A percentile compares a stretch with the other conserved stretches of the same genome.
Conservation (phyloP, 2,329 filamentous ascomycete species). For the Hymenoscyphus scutula region DNA sequence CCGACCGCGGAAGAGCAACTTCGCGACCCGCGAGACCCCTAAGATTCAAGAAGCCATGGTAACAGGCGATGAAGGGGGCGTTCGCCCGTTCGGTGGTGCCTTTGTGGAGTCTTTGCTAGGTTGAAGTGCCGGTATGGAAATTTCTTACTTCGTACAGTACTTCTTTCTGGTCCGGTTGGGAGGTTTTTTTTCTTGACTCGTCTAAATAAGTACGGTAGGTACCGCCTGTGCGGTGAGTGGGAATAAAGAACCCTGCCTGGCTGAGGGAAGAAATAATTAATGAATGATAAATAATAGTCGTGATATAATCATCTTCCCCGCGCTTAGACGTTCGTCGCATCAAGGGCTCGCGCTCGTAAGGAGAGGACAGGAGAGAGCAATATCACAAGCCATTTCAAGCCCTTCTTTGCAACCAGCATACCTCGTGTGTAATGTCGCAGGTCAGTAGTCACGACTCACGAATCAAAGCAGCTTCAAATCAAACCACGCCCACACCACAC, state of each 20-base stretch:
- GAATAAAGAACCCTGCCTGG: neutral
- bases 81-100: neutral
- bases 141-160: too few relatives aligned
- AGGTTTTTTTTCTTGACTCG: slow-evolving; percentile 2
- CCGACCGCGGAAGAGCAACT: slow-evolving; percentile 7
- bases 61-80: neutral
- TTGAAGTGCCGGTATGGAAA: neutral
- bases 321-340: slow-evolving; percentile 2
- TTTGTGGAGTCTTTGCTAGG: neutral
- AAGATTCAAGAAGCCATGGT: too few relatives aligned
- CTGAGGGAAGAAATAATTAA: neutral
- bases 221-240: neutral
- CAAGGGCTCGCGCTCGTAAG: neutral
- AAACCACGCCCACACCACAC: neutral
- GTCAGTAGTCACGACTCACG: too few relatives aligned
- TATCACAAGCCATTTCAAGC: neutral
- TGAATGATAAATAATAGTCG: neutral
- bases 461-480: neutral
- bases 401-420: neutral
- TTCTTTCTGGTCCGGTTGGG: too few relatives aligned
- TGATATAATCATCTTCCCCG: neutral
- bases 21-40: slow-evolving; percentile 14
- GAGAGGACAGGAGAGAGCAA: too few relatives aligned
- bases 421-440: neutral
- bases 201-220: too few relatives aligned